These are phyloP conservation scores for Mycosarcoma maydis DNA, from an alignment of 1,284 basidiomycete genomes.

Conservation along the genomic window DNA sequence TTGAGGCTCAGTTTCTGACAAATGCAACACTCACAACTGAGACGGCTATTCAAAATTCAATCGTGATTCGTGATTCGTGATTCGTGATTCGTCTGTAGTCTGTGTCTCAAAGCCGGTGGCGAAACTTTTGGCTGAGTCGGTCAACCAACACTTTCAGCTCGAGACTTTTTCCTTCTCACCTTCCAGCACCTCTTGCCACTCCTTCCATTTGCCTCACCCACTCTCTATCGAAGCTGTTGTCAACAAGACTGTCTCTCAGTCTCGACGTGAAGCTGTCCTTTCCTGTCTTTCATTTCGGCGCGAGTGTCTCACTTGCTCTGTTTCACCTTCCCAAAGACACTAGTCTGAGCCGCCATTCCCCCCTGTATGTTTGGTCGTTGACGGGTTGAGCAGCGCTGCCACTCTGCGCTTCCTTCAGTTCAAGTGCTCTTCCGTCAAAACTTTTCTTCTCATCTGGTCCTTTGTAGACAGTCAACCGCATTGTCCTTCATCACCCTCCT, in stretches of 20 bases:
- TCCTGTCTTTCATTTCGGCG: not conserved
- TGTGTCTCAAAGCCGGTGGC: constrained; percentile 12
- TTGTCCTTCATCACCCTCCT: not conserved
- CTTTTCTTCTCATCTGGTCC: not conserved
- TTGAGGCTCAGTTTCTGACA: too few relatives aligned
- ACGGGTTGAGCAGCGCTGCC: not conserved
- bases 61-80: too few relatives aligned
- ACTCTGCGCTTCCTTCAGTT: not conserved
- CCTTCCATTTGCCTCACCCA: too few relatives aligned
- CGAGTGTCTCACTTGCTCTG: constrained; percentile 5
- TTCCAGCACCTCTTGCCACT: not conserved
- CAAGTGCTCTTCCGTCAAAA: not conserved
- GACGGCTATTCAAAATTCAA: too few relatives aligned
- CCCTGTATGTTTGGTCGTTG: not conserved
- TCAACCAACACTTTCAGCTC: constrained; percentile 2
- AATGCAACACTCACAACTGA: too few relatives aligned
- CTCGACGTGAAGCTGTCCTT: not conserved
- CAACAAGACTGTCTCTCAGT: not conserved
- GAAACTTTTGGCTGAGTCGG: constrained; percentile 24
- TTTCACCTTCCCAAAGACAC: too few relatives aligned
- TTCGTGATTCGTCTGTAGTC: too few relatives aligned
- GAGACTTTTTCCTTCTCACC: too few relatives aligned
- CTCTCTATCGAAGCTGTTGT: too few relatives aligned
- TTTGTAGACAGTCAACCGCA: not conserved
- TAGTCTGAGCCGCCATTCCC: too few relatives aligned